Evolutionary conservation across 371 early-diverging fungal species (phyloP).

Genomic region (Capillidium rhysosporum): DNA sequence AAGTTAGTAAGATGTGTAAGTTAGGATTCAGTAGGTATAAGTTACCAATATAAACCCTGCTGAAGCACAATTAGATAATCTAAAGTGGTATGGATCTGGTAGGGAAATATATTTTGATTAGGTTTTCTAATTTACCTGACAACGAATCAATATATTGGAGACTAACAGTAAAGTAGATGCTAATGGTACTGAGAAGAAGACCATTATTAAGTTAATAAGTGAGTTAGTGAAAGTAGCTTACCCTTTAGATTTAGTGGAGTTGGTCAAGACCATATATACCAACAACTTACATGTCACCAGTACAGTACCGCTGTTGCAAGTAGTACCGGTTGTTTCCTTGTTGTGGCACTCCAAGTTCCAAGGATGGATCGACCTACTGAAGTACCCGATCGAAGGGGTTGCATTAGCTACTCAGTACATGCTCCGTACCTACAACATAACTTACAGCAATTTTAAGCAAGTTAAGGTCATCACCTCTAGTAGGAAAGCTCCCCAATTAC

Average conservation of each 20-base stretch:
- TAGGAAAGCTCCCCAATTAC: slow-evolving; percentile 74
- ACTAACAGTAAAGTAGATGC: slow-evolving; percentile 16
- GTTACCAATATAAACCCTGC: slow-evolving; percentile 63
- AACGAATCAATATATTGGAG: slow-evolving; percentile 51
- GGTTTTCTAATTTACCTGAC: slow-evolving; percentile 49
- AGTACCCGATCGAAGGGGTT: slow-evolving; percentile 73
- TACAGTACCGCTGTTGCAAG: slow-evolving; percentile 61
- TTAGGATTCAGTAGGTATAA: slow-evolving; percentile 86
- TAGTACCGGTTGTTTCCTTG: slow-evolving; percentile 57
- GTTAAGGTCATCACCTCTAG: slow-evolving; percentile 74
- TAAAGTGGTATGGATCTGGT: slow-evolving; percentile 37
- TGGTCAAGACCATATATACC: slow-evolving; percentile 96
- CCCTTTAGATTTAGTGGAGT: slow-evolving; percentile 61
- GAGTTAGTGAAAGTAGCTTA: slow-evolving; percentile 95
- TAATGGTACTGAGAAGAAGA: slow-evolving; percentile 13
- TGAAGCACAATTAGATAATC: slow-evolving; percentile 10
- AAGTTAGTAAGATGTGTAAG: slow-evolving; percentile 45
- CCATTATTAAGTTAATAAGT: slow-evolving; percentile 59
- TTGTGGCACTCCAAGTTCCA: slow-evolving; percentile 34
- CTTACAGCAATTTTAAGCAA: slow-evolving; percentile 27
- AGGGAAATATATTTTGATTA: slow-evolving; percentile 85
- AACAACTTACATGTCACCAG: slow-evolving; percentile 78
- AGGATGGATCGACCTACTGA: slow-evolving; percentile 47
- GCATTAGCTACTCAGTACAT: slow-evolving; percentile 73
- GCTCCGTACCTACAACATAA: slow-evolving; percentile 75